A percentile compares a stretch with the other conserved stretches of the same genome.
These are phyloP conservation scores for Chlorella variabilis DNA, from an alignment of 163 green algal species.

Conservation along the genomic window DNA sequence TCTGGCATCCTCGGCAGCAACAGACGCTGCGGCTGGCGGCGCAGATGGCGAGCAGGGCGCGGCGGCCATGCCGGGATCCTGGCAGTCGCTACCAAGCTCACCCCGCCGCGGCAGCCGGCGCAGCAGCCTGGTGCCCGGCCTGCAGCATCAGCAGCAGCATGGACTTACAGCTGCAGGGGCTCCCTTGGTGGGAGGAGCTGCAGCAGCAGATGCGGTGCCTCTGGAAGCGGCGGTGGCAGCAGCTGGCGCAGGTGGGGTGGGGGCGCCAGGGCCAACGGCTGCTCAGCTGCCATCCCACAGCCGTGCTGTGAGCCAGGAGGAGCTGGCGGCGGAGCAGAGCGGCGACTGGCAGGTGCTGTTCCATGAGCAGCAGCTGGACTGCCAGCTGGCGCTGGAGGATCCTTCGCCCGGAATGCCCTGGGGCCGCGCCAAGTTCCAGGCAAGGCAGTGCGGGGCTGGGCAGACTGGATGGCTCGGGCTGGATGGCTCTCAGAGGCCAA, in stretches of 20 bases:
- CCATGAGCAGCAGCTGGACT: slow-evolving; percentile 66
- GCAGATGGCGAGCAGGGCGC: neutral
- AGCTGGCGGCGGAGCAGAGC: slow-evolving; percentile 23
- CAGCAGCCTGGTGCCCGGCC: slow-evolving; percentile 3
- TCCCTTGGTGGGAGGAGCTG: neutral
- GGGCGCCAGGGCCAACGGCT: no score
- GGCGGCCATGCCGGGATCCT: neutral
- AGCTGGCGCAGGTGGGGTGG: neutral
- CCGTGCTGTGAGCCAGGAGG: neutral
- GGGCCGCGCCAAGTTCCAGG: slow-evolving; percentile 65
- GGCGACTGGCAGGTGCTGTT: slow-evolving; percentile 60
- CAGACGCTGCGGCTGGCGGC: neutral
- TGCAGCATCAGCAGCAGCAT: slow-evolving; percentile 16
- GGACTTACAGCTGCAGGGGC: neutral
- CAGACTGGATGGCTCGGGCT: neutral
- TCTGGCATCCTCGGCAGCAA: slow-evolving; percentile 13
- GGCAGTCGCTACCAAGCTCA: slow-evolving; percentile 3
- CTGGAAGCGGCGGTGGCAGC: neutral
- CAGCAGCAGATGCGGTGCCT: neutral
- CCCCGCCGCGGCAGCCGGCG: neutral
- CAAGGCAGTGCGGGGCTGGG: no score
- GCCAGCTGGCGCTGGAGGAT: slow-evolving; percentile 77
- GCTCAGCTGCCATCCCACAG: neutral
- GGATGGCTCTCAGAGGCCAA: neutral
- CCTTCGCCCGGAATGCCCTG: slow-evolving; percentile 59